A percentile compares a stretch with the other conserved stretches of the same genome.
phyloP scores from a whole-genome alignment of 176 grass and related monocot species.

The Oryza australiensis region DNA sequence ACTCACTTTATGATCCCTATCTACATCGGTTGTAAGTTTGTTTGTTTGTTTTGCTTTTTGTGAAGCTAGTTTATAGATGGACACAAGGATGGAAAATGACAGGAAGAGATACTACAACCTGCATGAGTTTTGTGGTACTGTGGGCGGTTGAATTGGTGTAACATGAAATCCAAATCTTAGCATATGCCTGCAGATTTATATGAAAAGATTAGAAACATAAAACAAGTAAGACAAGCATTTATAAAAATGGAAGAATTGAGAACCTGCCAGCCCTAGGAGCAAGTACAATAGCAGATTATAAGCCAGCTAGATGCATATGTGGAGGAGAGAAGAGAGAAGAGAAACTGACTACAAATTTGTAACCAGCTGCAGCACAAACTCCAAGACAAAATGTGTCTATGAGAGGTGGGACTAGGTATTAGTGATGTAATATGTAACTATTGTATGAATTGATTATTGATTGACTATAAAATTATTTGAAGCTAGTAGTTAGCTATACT shows the following conservation, averaged over 20 bases:
- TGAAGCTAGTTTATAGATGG: background rate
- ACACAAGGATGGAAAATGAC: background rate
- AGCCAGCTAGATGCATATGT: too few relatives aligned
- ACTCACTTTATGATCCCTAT: background rate
- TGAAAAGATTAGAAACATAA: slow-evolving; percentile 15
- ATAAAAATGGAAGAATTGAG: slow-evolving; percentile 8
- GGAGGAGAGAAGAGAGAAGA: too few relatives aligned
- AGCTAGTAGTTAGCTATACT: too few relatives aligned
- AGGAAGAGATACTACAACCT: slow-evolving; percentile 31
- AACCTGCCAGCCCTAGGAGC: slow-evolving; percentile 91
- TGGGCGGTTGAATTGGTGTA: slow-evolving; percentile 87
- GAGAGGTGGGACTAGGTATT: too few relatives aligned
- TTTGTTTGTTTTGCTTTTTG: background rate
- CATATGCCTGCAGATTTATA: slow-evolving; percentile 63
- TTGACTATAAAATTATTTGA: too few relatives aligned
- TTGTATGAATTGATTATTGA: too few relatives aligned
- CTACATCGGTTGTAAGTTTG: too few relatives aligned
- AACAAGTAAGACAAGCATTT: background rate
- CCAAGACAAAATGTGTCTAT: too few relatives aligned
- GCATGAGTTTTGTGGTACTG: slow-evolving; percentile 87
- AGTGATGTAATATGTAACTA: too few relatives aligned
- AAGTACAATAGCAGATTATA: too few relatives aligned
- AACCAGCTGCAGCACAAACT: too few relatives aligned
- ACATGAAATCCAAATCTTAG: slow-evolving; percentile 92
- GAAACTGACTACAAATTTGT: too few relatives aligned